A percentile compares a stretch with the other conserved stretches of the same genome.
Evolutionary conservation across 306 rosid genomes (phyloP).

Genomic region (Ormosia semicastrata): DNA sequence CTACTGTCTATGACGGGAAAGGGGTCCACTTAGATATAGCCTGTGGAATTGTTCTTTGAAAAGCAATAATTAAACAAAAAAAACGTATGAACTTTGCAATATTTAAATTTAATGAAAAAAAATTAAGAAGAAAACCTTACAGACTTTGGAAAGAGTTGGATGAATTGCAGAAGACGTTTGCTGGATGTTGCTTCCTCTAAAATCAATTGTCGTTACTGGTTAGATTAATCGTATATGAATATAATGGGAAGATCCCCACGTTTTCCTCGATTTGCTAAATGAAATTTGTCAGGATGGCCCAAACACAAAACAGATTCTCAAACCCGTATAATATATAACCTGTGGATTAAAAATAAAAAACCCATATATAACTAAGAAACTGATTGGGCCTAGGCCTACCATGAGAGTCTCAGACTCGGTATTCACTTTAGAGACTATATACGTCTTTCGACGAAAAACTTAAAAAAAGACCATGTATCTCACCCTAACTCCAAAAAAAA

Average conservation of each 20-base stretch:
- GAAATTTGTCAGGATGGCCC: background rate
- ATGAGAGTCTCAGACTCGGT: too few species aligned
- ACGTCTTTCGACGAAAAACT: too few species aligned
- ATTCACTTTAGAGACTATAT: too few species aligned
- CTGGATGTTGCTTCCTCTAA: background rate
- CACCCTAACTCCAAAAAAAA: too few species aligned
- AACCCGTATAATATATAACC: too few species aligned
- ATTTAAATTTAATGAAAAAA: too few species aligned
- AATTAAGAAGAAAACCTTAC: background rate
- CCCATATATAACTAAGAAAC: background rate
- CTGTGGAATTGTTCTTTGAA: constrained; percentile 11
- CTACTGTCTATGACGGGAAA: constrained; percentile 29
- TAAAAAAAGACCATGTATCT: too few species aligned
- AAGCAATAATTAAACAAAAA: constrained; percentile 15
- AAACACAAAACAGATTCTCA: background rate
- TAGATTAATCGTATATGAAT: background rate
- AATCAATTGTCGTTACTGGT: background rate
- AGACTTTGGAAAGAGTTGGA: background rate
- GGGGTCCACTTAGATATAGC: constrained; percentile 17
- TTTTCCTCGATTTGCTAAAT: background rate
- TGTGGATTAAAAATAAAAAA: too few species aligned
- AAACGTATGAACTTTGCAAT: background rate
- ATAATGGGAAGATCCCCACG: background rate
- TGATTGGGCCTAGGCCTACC: background rate
- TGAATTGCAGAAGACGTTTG: background rate